These are phyloP conservation scores for Ceratocystis colombiana DNA, from an alignment of 2,329 filamentous ascomycete genomes.

Conservation along the genomic window DNA sequence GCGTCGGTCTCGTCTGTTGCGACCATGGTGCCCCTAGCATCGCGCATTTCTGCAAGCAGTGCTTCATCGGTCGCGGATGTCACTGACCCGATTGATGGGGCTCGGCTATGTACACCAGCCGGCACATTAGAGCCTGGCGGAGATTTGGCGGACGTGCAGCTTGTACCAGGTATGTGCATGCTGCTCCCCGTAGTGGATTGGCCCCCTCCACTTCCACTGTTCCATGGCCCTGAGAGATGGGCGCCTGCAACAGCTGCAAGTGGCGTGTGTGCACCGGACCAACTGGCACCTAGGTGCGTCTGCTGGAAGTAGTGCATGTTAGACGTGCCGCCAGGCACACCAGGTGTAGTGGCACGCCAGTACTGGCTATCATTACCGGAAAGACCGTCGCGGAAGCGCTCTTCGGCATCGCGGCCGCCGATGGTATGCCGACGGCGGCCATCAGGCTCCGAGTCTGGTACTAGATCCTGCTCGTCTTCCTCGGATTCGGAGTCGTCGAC, in stretches of 20 bases:
- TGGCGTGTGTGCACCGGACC: constrained; percentile 68
- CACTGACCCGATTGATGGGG: constrained; percentile 20
- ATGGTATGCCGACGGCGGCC: constrained; percentile 25
- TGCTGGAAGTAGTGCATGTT: constrained; percentile 71
- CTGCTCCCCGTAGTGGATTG: neutral
- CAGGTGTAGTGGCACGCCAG: constrained; percentile 38
- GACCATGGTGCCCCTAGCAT: constrained; percentile 26
- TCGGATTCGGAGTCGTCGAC: constrained; percentile 39
- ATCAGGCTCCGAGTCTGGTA: constrained; percentile 23
- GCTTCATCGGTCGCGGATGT: constrained; percentile 36
- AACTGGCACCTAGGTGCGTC: constrained; percentile 58
- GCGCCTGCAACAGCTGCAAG: constrained; percentile 69
- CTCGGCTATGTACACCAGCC: constrained; percentile 14
- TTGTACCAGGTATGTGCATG: neutral
- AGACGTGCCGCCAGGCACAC: constrained; percentile 60
- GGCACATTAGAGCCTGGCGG: neutral
- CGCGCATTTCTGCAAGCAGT: constrained; percentile 29
- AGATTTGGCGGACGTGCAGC: constrained; percentile 16
- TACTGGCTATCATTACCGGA: constrained; percentile 20
- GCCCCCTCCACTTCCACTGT: neutral
- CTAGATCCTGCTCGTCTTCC: constrained; percentile 33
- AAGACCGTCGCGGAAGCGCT: constrained; percentile 25
- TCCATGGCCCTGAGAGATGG: constrained; percentile 31
- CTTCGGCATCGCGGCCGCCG: constrained; percentile 26
- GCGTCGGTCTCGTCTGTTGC: constrained; percentile 31